phyloP scores from a whole-genome alignment of 805 yeast species.

The Blastobotrys attinorum region DNA sequence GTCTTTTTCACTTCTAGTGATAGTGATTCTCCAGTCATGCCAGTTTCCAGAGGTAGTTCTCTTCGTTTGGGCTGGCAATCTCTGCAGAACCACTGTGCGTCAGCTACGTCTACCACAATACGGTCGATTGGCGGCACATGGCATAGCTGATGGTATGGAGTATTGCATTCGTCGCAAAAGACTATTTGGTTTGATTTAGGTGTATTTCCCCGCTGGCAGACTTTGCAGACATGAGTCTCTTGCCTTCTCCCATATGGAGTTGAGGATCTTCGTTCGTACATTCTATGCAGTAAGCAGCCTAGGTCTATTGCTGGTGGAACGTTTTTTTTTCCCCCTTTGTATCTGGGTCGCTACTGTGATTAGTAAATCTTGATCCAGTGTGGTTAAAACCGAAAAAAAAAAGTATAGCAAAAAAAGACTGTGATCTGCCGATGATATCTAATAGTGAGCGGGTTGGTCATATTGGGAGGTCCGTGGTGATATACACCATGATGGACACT shows the following conservation, averaged over 20 bases:
- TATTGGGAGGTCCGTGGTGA: too few relatives aligned
- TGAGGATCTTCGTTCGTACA: conserved; percentile 1
- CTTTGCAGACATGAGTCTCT: conserved; percentile 29
- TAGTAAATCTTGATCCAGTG: too few relatives aligned
- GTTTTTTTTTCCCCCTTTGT: too few relatives aligned
- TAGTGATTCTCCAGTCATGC: conserved; percentile 28
- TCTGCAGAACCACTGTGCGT: conserved; percentile 34
- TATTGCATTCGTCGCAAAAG: conserved; percentile 34
- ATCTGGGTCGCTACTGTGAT: too few relatives aligned
- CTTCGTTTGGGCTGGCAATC: conserved; percentile 30
- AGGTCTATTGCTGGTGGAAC: too few relatives aligned
- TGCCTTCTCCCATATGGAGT: conserved; percentile 14
- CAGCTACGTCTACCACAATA: conserved; percentile 32
- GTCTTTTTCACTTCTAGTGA: conserved; percentile 31
- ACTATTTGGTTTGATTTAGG: conserved; percentile 31
- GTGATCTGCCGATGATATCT: too few relatives aligned
- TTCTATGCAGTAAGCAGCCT: too few relatives aligned
- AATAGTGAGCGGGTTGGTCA: too few relatives aligned
- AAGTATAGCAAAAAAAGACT: too few relatives aligned
- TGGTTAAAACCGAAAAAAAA: too few relatives aligned
- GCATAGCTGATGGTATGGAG: conserved; percentile 34
- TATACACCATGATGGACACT: too few relatives aligned
- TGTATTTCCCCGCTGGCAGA: conserved; percentile 32
- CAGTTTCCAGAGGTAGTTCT: conserved; percentile 32
- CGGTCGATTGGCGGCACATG: conserved; percentile 34